phyloP scores from a whole-genome alignment of 2,329 filamentous ascomycete species.

The Phaeosphaeriaceae sp. region DNA sequence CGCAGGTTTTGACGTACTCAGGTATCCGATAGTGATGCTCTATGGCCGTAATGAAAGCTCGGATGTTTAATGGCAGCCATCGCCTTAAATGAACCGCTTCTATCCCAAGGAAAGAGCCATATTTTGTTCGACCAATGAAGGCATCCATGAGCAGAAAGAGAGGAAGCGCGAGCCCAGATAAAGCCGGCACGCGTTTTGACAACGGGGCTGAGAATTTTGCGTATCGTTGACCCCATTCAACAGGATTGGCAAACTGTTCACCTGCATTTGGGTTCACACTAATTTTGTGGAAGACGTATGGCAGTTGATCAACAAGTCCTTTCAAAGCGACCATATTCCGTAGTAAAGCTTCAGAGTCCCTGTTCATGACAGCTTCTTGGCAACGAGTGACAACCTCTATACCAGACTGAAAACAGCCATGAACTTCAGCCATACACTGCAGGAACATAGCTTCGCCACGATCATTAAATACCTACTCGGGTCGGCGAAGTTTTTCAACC shows the following conservation, averaged over 20 bases:
- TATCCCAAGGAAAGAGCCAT: conserved; percentile 58
- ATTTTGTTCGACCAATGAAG: conserved; percentile 60
- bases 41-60: conserved; percentile 62
- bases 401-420: conserved; percentile 32
- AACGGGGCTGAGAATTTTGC: conserved; percentile 59
- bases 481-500: conserved; percentile 1
- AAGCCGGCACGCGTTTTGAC: conserved; percentile 58
- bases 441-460: conserved; percentile 60
- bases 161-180: conserved; percentile 52
- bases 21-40: conserved; percentile 62
- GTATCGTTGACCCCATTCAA: conserved; percentile 32
- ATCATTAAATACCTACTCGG: conserved; percentile 53
- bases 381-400: conserved; percentile 54
- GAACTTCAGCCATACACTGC: conserved; percentile 37
- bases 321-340: conserved; percentile 60
- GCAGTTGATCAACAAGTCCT: conserved; percentile 61
- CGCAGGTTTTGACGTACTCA: conserved; percentile 58
- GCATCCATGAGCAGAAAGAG: conserved; percentile 63
- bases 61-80: conserved; percentile 60
- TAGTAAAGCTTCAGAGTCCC: conserved; percentile 58
- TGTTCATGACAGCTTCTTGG: conserved; percentile 62
- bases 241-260: conserved; percentile 36
- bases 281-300: conserved; percentile 62
- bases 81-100: conserved; percentile 60
- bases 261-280: conserved; percentile 59